Base-by-base conservation (phyloP, 306 rosid genomes). In the Dalbergia oliveri region DNA sequence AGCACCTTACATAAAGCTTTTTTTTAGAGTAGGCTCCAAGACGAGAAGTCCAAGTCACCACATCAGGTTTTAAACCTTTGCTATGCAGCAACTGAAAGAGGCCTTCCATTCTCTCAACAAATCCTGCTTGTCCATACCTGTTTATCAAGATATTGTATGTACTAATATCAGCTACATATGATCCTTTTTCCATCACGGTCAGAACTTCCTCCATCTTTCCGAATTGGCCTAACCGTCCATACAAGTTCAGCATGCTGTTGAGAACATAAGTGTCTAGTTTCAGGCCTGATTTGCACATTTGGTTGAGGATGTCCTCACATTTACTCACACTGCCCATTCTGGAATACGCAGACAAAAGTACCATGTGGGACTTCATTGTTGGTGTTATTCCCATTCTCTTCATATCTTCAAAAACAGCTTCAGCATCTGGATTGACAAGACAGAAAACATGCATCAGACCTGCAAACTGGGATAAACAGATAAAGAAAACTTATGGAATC, bases 311-410 rank as follows among this genome's bases (percentile, higher is more conserved):
- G 49, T 89, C 91, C 75, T 93, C 99, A 71, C 97, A 95, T 82
- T 88, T 93, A 11, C 84, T 82, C 61, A 88, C 90, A 58, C 84
- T 91, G 11, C 99, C 91, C 3, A 85, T 63, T 79, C 83, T 88
- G 14, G 98, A 93, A 86, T 89, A 90, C 60, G 97, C 97, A 10
- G 94, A 91, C 15, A 91, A 66, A 79, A 95, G 98, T 66, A 93
- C 90, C 99, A 93, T 91, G 78, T 93, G 98, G 73, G 99, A 95
- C 81, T 93, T 95, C 94, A 91, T 91, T 45, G 98, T 93, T 79
- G 97, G 98, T 35, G 87, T 91, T 61, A 95, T 91, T 70, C 98
- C 98, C 54, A 90, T 81, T 82, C 89, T 86, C 77, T 86, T 90
- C 98, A 91, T 95, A 76, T 91, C 96, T 69, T 93, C 86, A 75